Percentiles rank a stretch among this genome's conserved stretches.
Evolutionary conservation across 257 asterid species (phyloP).

Genomic region (Plectranthus barbatus): DNA sequence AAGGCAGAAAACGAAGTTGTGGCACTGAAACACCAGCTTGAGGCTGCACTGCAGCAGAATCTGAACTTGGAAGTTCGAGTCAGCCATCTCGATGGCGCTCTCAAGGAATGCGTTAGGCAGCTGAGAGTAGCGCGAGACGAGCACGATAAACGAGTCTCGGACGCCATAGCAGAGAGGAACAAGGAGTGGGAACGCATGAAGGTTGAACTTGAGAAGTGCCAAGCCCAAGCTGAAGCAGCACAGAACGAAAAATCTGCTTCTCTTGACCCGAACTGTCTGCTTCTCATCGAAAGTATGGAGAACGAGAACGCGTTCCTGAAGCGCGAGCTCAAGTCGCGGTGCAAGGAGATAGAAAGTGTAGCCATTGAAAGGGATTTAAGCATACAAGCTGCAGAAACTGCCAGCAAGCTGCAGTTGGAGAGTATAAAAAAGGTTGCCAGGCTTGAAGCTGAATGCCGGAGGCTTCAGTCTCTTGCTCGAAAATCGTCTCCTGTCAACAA

Average conservation of each 20-base stretch:
- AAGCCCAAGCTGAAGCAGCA: conserved; percentile 22
- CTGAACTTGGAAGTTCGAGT: conserved; percentile 49
- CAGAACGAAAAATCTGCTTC: conserved; percentile 18
- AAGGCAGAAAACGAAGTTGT: conserved; percentile 72
- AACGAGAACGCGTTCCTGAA: conserved; percentile 49
- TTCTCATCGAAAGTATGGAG: conserved; percentile 33
- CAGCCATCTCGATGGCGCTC: conserved; percentile 69
- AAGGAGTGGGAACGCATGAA: conserved; percentile 36
- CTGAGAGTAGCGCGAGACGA: conserved; percentile 59
- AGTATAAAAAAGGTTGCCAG: conserved; percentile 50
- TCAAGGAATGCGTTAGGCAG: conserved; percentile 69
- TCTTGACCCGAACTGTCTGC: conserved; percentile 20
- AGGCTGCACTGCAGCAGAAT: conserved; percentile 57
- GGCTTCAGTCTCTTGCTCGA: conserved; percentile 43
- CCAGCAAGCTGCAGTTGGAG: conserved; percentile 69
- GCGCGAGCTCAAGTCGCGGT: conserved; percentile 32
- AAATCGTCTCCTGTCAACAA: conserved; percentile 29
- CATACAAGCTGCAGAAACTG: conserved; percentile 65
- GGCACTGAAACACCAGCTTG: conserved; percentile 58
- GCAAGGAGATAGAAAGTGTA: conserved; percentile 42
- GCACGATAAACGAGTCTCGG: conserved; percentile 38
- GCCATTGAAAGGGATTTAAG: conserved; percentile 62
- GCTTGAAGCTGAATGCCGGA: conserved; percentile 68
- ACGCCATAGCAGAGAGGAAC: conserved; percentile 30
- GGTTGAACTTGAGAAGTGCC: conserved; percentile 39